Conservation (phyloP, 345 rosid genomes). For the Nephelium lappaceum region DNA sequence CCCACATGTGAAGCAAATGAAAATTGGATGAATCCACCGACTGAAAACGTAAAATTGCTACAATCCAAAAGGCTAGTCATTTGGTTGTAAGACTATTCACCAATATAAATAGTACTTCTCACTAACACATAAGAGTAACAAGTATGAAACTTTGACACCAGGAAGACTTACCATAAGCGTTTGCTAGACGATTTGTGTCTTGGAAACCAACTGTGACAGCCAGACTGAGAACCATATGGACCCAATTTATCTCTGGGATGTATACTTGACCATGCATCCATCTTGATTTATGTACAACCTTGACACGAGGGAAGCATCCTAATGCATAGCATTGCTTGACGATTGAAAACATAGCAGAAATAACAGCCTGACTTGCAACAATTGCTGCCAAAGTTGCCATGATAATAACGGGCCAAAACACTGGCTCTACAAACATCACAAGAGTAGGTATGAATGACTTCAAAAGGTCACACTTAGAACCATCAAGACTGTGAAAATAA, state of each 20-base stretch:
- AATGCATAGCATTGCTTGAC: conserved; percentile 82
- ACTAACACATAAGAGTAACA: too few species aligned
- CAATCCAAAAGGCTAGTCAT: too few species aligned
- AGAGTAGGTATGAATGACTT: conserved; percentile 8
- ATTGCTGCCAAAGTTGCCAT: conserved; percentile 78
- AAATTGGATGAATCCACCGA: too few species aligned
- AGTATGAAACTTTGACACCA: too few species aligned
- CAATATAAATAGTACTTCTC: too few species aligned
- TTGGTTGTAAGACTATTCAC: too few species aligned
- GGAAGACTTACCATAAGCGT: conserved; percentile 72
- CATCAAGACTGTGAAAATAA: background rate
- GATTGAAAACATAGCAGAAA: conserved; percentile 74
- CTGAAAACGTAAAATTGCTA: too few species aligned
- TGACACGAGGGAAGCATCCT: conserved; percentile 95
- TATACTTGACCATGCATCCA: conserved; percentile 84
- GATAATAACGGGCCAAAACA: conserved; percentile 79
- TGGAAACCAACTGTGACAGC: conserved; percentile 63
- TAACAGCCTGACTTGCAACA: conserved; percentile 84
- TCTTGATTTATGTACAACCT: conserved; percentile 81
- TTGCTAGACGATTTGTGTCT: conserved; percentile 64
- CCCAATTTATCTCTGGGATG: conserved; percentile 98
- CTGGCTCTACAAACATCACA: conserved; percentile 47
- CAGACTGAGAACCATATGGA: conserved; percentile 82
- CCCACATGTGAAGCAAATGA: too few species aligned
- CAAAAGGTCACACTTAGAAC: background rate